Conservation (phyloP, 352 stramenopile genomes). For the Globisporangium sylvaticum region DNA sequence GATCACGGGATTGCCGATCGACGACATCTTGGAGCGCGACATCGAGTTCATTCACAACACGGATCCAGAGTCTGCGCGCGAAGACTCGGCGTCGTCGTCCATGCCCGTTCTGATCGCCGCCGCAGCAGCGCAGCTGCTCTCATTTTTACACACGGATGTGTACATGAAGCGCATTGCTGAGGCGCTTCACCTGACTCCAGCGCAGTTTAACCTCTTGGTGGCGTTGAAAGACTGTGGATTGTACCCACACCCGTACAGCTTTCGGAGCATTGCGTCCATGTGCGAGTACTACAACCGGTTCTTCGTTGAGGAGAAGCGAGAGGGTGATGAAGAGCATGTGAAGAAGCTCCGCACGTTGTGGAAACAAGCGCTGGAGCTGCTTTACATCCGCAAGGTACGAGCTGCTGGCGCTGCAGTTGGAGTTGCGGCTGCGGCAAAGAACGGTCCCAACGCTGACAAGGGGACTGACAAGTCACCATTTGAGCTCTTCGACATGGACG, state of each 20-base stretch:
- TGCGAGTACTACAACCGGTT: slow-evolving; percentile 59
- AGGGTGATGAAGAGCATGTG: slow-evolving; percentile 25
- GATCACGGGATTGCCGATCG: slow-evolving; percentile 49
- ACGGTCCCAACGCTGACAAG: slow-evolving; percentile 12
- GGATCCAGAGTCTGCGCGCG: neutral
- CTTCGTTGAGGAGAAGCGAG: slow-evolving; percentile 35
- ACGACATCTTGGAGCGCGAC: slow-evolving; percentile 52
- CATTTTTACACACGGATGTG: slow-evolving; percentile 32
- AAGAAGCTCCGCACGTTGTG: slow-evolving; percentile 36
- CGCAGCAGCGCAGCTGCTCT: slow-evolving; percentile 40
- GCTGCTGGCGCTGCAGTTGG: neutral
- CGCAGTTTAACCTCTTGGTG: slow-evolving; percentile 68
- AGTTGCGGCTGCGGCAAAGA: neutral
- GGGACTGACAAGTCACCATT: slow-evolving; percentile 20
- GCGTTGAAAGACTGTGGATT: slow-evolving; percentile 42
- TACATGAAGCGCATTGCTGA: slow-evolving; percentile 48
- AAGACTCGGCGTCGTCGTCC: slow-evolving; percentile 11
- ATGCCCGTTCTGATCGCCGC: slow-evolving; percentile 23
- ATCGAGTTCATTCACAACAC: slow-evolving; percentile 25
- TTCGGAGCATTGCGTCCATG: slow-evolving; percentile 45
- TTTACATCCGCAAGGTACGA: slow-evolving; percentile 60
- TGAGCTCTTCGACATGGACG: slow-evolving; percentile 60
- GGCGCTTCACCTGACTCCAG: slow-evolving; percentile 37
- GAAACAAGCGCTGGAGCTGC: slow-evolving; percentile 51
- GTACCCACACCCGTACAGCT: slow-evolving; percentile 44